A percentile compares a stretch with the other conserved stretches of the same genome.
phyloP scores from a whole-genome alignment of 148 eudicot genomes.

The Camellia lanceoleosa region DNA sequence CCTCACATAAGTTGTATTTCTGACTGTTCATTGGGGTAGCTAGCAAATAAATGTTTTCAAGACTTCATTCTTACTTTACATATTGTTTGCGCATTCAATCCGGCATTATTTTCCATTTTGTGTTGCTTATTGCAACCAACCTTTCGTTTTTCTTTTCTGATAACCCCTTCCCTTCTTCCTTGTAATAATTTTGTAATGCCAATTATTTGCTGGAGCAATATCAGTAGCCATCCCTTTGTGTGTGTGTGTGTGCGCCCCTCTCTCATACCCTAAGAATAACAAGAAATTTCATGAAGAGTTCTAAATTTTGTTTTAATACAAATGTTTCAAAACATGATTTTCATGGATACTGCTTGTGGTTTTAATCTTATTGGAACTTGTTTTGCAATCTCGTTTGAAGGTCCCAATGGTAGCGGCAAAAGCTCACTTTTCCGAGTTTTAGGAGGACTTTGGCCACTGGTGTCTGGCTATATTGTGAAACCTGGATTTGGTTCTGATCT shows the following conservation, averaged over 20 bases:
- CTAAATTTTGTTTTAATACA: background rate
- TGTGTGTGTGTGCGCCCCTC: background rate
- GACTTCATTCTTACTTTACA: no score
- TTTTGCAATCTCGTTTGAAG: conserved; percentile 34
- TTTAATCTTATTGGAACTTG: background rate
- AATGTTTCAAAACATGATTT: conserved; percentile 1
- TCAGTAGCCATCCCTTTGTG: background rate
- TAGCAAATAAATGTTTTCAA: no score
- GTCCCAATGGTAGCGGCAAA: conserved; percentile 99
- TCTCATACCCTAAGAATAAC: background rate
- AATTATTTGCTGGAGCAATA: background rate
- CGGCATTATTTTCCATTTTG: background rate
- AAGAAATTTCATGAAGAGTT: background rate
- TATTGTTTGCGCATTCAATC: conserved; percentile 10
- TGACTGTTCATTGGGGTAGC: no score
- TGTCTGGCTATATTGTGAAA: conserved; percentile 93
- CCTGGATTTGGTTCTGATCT: conserved; percentile 98
- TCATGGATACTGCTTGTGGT: background rate
- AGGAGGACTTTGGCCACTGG: conserved; percentile 96
- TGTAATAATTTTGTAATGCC: background rate
- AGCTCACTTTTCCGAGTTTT: conserved; percentile 97
- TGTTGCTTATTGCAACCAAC: conserved; percentile 1
- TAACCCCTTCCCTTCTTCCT: background rate
- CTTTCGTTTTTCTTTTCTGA: background rate
- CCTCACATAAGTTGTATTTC: no score